Evolutionary conservation across 768 basidiomycete species (phyloP), one percentile per base, ranked within the genome.

Genomic region (Cantharellus anzutake): DNA sequence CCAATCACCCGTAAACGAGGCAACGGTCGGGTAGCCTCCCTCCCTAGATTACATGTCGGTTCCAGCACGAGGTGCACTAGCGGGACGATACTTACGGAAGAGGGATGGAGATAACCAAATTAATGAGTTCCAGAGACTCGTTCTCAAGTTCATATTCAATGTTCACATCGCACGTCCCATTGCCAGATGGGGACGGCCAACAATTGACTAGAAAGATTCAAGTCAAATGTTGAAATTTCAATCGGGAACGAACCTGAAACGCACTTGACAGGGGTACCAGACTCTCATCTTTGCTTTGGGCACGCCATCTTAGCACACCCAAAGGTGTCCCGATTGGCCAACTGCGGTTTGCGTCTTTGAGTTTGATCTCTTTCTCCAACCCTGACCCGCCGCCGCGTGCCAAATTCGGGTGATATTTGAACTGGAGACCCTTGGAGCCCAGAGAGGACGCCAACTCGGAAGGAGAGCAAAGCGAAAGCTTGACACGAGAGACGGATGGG

Each of bases 121-220:
- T 88, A 69, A 87, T 80, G 2, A 97, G 75, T 0, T 81, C 80
- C 59, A 97, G 72, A 55, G 76, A 77, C 63, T 85, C 78, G 63
- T 90, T 86, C 68, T 94, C 91, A 52, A 98, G 83, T 69, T 98
- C 93, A 68, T 96, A 97, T 71, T 97, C 96, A 63, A 98, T 88
- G 71, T 87, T 93, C 61, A 98, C 88, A 63, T 94, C 91, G 64
- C 83, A 86, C 1, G 84, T 84, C n/a, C 91, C 91, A 62, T 90
- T 85, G 65, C 88, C 89, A 42, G 86, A 83, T 3, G 88, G 85
- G 7, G 90, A 83, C 7, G 93, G 96, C 93, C 93, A 98, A 71
- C 90, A 93, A 68, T 90, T 99, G 69, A 99, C 93, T 92, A 61
- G 39, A 57, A 29, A 16, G 5, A 52, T 50, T 48, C 16, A 29